Base-by-base conservation (phyloP, 176 grass and related monocot genomes). In the Hyparrhenia diplandra region DNA sequence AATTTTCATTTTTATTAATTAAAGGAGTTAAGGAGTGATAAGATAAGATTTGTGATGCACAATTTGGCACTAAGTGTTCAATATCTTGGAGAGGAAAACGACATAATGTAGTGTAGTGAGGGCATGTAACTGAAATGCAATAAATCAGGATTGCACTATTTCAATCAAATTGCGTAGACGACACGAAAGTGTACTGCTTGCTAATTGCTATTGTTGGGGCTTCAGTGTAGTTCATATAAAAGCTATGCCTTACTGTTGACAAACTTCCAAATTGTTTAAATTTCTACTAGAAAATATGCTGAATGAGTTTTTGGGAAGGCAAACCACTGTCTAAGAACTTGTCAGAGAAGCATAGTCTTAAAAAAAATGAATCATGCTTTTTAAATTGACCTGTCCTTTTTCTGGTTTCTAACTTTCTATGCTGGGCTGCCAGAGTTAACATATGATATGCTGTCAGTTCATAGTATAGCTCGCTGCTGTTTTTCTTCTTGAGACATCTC, bases 401-500 rank as follows among this genome's bases (percentile, higher is more conserved):
- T 32, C 31, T 32, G 11, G 36, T 58, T 42, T 58, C 7, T 41
- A 6, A 16, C 45, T n/a, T n/a, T n/a, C n/a, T n/a, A n/a, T n/a
- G n/a, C n/a, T n/a, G n/a, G 60, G 5, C 40, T 10, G 16, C 32
- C 69, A 65, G 10, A 8, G 63, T 60, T 1, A 80, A 31, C 32
- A 67, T 67, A 13, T 32, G 25, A 35, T 61, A 41, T 57, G 8
- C 82, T 10, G 14, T 45, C 24, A 23, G 23, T 58, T 66, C 37
- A 25, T 63, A 61, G 23, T 31, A 51, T 41, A 77, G 27, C 51
- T 45, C 27, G 59, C 23, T 30, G 16, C 16, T 79, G 28, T 77
- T 18, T 79, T 3, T 11, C n/a, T 78, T 80, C 28, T 83, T 69
- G n/a, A 61, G 54, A 74, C 77, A 81, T 72, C 31, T 81, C 73